Conservation (phyloP, 306 rosid genomes). For the Fragaria iinumae region DNA sequence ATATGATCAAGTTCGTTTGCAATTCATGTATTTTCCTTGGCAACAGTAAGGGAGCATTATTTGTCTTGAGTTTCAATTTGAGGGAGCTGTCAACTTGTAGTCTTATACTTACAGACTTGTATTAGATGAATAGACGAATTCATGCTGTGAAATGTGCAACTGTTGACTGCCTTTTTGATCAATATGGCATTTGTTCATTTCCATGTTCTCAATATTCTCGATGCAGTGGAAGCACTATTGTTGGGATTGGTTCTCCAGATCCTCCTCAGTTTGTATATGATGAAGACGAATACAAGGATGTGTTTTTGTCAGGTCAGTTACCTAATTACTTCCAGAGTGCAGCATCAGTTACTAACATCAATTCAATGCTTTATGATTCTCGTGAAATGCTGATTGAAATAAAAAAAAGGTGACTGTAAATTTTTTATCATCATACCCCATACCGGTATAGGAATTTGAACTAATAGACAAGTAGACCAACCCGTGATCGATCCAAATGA, state of each 20-base stretch:
- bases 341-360: background rate
- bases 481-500: background rate
- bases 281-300: constrained; percentile 70
- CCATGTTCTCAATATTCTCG: constrained; percentile 31
- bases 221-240: constrained; percentile 97
- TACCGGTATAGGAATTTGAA: background rate
- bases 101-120: background rate
- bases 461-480: background rate
- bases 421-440: background rate
- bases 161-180: background rate
- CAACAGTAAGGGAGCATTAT: background rate
- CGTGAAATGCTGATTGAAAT: background rate
- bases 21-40: background rate
- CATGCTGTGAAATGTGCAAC: background rate
- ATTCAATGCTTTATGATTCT: background rate
- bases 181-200: background rate
- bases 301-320: constrained; percentile 85
- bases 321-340: constrained; percentile 13
- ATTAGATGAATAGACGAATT: background rate
- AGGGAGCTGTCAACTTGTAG: background rate
- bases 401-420: background rate
- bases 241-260: constrained; percentile 93
- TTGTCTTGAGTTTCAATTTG: background rate
- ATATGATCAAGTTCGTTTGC: background rate
- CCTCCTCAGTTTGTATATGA: constrained; percentile 90